Percentiles rank a stretch among this genome's conserved stretches.
These are phyloP conservation scores for Diaporthe sp. DNA, from an alignment of 2,329 filamentous ascomycete genomes.

Conservation along the genomic window DNA sequence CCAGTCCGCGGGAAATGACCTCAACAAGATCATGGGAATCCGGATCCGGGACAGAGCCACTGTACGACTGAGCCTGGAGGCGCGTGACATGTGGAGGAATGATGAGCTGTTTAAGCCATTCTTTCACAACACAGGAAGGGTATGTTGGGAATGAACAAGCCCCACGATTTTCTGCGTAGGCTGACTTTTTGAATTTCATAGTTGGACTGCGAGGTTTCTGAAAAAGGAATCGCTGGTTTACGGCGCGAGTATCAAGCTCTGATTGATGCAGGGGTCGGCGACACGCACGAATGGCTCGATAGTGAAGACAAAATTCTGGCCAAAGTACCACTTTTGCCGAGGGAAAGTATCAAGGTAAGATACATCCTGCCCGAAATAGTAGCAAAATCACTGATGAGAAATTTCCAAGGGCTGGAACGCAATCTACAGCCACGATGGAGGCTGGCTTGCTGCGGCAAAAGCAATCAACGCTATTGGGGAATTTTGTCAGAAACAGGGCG, in stretches of 20 bases:
- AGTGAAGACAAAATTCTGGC: slow-evolving; percentile 54
- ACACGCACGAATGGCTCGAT: slow-evolving; percentile 54
- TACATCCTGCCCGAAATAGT: accelerated
- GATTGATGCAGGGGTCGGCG: slow-evolving; percentile 49
- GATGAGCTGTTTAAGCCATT: slow-evolving; percentile 55
- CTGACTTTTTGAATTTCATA: background rate
- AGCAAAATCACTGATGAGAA: background rate
- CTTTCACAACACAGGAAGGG: slow-evolving; percentile 55
- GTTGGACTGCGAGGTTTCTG: slow-evolving; percentile 47
- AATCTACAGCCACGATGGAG: slow-evolving; percentile 53
- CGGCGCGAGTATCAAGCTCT: slow-evolving; percentile 49
- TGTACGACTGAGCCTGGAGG: slow-evolving; percentile 46
- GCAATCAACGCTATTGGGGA: slow-evolving; percentile 58
- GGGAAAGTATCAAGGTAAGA: slow-evolving; percentile 50
- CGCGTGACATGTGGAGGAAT: slow-evolving; percentile 51
- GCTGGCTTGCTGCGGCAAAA: slow-evolving; percentile 58
- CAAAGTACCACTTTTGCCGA: slow-evolving; percentile 51
- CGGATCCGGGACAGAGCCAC: slow-evolving; percentile 46
- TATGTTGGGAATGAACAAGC: slow-evolving; percentile 39
- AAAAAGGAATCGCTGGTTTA: slow-evolving; percentile 46
- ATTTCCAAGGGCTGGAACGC: slow-evolving; percentile 54
- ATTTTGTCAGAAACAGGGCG: slow-evolving; percentile 48
- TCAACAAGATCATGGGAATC: slow-evolving; percentile 59
- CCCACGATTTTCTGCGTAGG: background rate
- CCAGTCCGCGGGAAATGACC: slow-evolving; percentile 57